Evolutionary conservation across 805 yeast species (phyloP), one percentile per base, ranked within the genome.

Genomic region (Hanseniaspora occidentalis): DNA sequence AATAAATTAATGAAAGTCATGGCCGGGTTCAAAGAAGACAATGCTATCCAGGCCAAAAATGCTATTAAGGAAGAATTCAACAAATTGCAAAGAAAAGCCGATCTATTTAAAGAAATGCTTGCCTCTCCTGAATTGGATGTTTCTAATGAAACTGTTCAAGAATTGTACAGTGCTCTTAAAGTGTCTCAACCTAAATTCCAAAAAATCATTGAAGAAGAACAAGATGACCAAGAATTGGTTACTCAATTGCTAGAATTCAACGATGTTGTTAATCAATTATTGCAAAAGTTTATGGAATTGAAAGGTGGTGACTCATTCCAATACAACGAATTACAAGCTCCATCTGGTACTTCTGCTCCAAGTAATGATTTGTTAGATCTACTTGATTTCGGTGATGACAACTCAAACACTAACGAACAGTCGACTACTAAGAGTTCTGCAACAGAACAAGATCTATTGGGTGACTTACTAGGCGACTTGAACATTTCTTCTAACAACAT

Each of bases 1-100:
- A 92, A 92, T 61, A 84, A 83, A 50, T 71, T 92, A 60, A 92
- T 92, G 98, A 86, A 89, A 58, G 77, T 92, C 50, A 86, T 92
- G 96, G 95, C 97, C 4, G 99, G 99, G 5, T 92, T 85, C 67
- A 83, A 83, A 58, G 85, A 83, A 52, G 95, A 86, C 57, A 75
- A 77, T 45, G 53, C 57, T 10, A 65, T 71, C 16, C 65, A 71
- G 45, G 82, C 85, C 48, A 77, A 76, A 53, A 84, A 82, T 42
- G 76, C 82, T 50, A 80, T 88, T 25, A 77, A 79, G 25, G 84
- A 81, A 47, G 97, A 92, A 54, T 67, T 92, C 40, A 84, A 82
- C 37, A 79, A 83, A 56, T 70, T 92, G 52, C 79, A 76, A 50
- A 73, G 95, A 42, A 92, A 92, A 62, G 83, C 85, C 11, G 94